Evolutionary conservation across 1,284 basidiomycete genomes (phyloP).

Genomic region (Ceratobasidium sp.): DNA sequence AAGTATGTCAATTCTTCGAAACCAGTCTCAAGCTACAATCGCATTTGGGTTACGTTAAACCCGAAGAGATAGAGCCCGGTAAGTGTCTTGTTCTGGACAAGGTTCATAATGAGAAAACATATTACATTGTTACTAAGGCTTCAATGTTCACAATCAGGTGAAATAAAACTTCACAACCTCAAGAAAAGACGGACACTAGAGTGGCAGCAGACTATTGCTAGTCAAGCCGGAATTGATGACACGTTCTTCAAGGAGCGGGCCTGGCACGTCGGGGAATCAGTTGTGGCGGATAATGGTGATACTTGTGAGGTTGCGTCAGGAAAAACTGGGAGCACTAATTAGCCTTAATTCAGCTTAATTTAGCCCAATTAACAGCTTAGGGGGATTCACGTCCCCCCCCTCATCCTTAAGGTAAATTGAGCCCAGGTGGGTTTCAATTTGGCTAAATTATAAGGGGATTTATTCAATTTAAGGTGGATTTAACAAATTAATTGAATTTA

Average conservation of each 20-base stretch:
- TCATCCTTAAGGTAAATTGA: too few species aligned
- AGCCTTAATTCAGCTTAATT: too few species aligned
- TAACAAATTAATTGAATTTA: too few species aligned
- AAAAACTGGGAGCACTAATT: too few species aligned
- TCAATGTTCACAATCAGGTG: too few species aligned
- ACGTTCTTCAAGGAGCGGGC: background rate
- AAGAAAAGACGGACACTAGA: background rate
- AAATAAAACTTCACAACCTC: background rate
- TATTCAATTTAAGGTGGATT: too few species aligned
- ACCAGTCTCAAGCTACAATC: background rate
- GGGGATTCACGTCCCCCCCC: too few species aligned
- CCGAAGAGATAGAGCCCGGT: background rate
- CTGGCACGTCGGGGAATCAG: background rate
- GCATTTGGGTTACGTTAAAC: background rate
- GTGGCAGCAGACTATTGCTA: background rate
- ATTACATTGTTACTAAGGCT: too few species aligned
- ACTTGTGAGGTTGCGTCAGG: background rate
- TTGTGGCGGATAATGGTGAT: background rate
- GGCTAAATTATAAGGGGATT: too few species aligned
- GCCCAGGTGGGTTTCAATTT: too few species aligned
- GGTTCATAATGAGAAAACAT: background rate
- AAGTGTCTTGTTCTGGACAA: background rate
- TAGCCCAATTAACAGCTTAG: too few species aligned
- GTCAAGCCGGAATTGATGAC: background rate
- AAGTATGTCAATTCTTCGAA: conserved; percentile 31